Evolutionary conservation across 306 rosid genomes (phyloP), one percentile per base, ranked within the genome.

Genomic region (Cajanus cajan): DNA sequence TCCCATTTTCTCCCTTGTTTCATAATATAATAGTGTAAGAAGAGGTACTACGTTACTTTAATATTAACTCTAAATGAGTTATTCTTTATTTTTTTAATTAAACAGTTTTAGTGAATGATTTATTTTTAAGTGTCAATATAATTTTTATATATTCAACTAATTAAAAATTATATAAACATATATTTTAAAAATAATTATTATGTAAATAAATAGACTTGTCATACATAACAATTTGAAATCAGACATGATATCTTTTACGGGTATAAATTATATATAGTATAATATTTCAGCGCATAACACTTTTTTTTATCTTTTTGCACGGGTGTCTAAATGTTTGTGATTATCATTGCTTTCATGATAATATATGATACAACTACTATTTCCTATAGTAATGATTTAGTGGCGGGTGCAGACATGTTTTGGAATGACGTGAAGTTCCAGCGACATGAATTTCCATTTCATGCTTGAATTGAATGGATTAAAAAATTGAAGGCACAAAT

Each of bases 401-500:
- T 69, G 22, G 7, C 15, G 71, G 65, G 74, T 59, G 78, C 86
- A 82, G 62, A 63, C 78, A 65, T 77, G 73, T 51, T 47, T 77
- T 79, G 87, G 80, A 77, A 55, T 78, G 79, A 77, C 33, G 79
- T 79, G 87, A 68, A 78, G 59, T 37, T 12, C 75, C 86, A 86
- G 84, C 78, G 85, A 77, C 87, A 77, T 74, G 52, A 79, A 74
- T 33, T 78, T 78, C 71, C 82, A 68, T 36, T 80, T 55, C 6
- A 71, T 68, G 79, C 78, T 43, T 77, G 44, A 47, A 71, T 67
- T 66, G 48, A 79, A 33, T 48, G 24, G 67, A 68, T 76, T 24
- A 68, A 62, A 37, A 69, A 40, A 73, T 15, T 40, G 25, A 6
- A 50, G 61, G 73, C 78, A 73, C 76, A 16, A 55, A 41, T 15